These are phyloP conservation scores for Erythrophleum ivorense DNA, from an alignment of 331 rosid genomes.

Conservation along the genomic window DNA sequence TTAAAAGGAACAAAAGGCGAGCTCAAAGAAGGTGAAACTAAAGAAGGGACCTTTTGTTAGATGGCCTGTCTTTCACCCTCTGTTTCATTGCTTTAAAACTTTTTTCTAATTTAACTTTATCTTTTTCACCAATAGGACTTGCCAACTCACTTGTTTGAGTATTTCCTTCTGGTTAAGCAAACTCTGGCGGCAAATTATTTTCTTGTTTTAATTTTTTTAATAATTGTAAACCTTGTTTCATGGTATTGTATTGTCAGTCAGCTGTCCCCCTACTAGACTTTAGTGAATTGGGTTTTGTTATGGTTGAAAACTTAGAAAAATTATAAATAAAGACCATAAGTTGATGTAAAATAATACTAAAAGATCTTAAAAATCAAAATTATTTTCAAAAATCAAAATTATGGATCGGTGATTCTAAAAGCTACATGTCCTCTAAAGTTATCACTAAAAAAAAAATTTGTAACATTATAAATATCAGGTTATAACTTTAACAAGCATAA, in stretches of 20 bases:
- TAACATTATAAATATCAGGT: too few species aligned
- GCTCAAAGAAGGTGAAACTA: conserved; percentile 42
- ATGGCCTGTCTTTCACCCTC: conserved; percentile 56
- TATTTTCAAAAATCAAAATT: too few species aligned
- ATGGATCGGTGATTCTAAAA: too few species aligned
- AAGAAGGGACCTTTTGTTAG: conserved; percentile 54
- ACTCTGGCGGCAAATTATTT: conserved; percentile 49
- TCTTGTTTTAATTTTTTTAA: conserved; percentile 12
- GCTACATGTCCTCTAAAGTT: too few species aligned
- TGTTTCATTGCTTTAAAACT: conserved; percentile 48
- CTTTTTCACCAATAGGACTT: conserved; percentile 42
- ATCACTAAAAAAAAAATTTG: too few species aligned
- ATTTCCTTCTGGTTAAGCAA: conserved; percentile 72
- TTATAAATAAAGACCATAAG: too few species aligned
- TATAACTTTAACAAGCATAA: too few species aligned
- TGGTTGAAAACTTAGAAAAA: too few species aligned
- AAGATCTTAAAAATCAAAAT: too few species aligned
- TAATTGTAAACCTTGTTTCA: neutral
- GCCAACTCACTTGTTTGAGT: conserved; percentile 73
- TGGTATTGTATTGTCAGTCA: conserved; percentile 23
- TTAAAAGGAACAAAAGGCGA: conserved; percentile 36
- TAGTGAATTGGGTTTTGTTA: too few species aligned
- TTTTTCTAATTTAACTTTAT: conserved; percentile 37
- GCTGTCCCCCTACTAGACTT: neutral
- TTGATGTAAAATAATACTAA: too few species aligned